Percentiles rank a stretch among this genome's conserved stretches.
These are phyloP conservation scores for Forsythia viridissima DNA, from an alignment of 257 asterid species.

Conservation along the genomic window DNA sequence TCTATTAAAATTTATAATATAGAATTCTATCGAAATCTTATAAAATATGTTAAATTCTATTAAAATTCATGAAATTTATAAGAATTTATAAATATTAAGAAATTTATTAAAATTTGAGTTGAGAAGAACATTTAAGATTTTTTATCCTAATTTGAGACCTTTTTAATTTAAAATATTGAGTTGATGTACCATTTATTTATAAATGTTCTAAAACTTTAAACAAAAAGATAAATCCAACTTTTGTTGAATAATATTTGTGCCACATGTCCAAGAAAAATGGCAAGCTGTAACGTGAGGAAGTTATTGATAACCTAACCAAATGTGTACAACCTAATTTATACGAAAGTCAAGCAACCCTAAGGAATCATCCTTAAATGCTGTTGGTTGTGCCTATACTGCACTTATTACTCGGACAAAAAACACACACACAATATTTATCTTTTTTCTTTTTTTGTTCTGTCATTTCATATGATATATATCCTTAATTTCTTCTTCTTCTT, in stretches of 20 bases:
- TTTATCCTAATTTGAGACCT: neutral
- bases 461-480: neutral
- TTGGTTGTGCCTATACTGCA: constrained; percentile 29
- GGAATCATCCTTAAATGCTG: constrained; percentile 43
- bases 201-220: neutral
- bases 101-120: too few species aligned
- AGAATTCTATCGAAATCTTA: too few species aligned
- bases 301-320: constrained; percentile 74
- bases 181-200: constrained; percentile 23
- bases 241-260: neutral
- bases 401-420: constrained; percentile 17
- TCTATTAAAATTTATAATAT: too few species aligned
- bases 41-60: too few species aligned
- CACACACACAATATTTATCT: constrained; percentile 3
- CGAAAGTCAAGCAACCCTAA: constrained; percentile 17
- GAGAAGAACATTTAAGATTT: too few species aligned
- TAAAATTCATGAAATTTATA: too few species aligned
- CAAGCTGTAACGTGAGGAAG: constrained; percentile 38
- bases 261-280: constrained; percentile 8
- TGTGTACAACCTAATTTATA: constrained; percentile 26
- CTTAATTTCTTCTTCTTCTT: constrained; percentile 14
- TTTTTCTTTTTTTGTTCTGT: neutral
- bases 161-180: too few species aligned
- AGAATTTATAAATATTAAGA: too few species aligned
- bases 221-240: neutral